Conservation (phyloP, 768 basidiomycete species). For the Mycena albidolilacea region DNA sequence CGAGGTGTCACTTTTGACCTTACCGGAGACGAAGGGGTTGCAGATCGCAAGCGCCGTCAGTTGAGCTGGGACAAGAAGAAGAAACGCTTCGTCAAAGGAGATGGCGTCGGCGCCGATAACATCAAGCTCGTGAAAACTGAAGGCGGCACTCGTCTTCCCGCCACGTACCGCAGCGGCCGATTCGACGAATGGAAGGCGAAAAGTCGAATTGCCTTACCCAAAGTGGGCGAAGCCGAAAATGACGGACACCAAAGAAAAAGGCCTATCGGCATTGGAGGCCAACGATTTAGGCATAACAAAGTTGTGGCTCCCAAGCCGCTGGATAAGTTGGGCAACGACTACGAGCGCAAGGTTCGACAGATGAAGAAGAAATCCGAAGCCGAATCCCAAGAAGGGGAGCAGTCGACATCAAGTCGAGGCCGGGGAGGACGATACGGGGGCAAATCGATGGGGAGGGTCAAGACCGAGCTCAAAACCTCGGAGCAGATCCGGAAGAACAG, state of each 20-base stretch:
- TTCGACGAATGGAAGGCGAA: constrained; percentile 97
- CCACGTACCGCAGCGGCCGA: constrained; percentile 92
- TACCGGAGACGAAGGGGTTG: constrained; percentile 79
- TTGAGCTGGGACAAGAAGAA: constrained; percentile 96
- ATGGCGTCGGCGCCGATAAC: constrained; percentile 90
- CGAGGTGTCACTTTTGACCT: constrained; percentile 87
- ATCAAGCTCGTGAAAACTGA: constrained; percentile 95
- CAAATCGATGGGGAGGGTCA: constrained; percentile 76
- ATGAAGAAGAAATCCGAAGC: constrained; percentile 70
- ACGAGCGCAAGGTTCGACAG: constrained; percentile 80
- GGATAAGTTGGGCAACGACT: constrained; percentile 80
- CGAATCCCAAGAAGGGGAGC: constrained; percentile 48
- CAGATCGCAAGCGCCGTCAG: constrained; percentile 72
- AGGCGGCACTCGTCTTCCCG: constrained; percentile 91
- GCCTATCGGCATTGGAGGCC: constrained; percentile 63
- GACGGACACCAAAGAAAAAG: constrained; percentile 50
- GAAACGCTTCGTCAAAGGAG: constrained; percentile 92
- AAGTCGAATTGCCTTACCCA: constrained; percentile 79
- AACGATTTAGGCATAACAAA: constrained; percentile 83
- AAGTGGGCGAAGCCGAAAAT: constrained; percentile 86
- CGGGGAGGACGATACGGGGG: constrained; percentile 67
- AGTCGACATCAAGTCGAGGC: constrained; percentile 49
- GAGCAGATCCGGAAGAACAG: constrained; percentile 90
- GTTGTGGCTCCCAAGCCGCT: constrained; percentile 77
- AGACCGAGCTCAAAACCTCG: constrained; percentile 87